A percentile compares a stretch with the other conserved stretches of the same genome.
These are phyloP conservation scores for Yarrowia bubula DNA, from an alignment of 805 yeast species.

Conservation along the genomic window DNA sequence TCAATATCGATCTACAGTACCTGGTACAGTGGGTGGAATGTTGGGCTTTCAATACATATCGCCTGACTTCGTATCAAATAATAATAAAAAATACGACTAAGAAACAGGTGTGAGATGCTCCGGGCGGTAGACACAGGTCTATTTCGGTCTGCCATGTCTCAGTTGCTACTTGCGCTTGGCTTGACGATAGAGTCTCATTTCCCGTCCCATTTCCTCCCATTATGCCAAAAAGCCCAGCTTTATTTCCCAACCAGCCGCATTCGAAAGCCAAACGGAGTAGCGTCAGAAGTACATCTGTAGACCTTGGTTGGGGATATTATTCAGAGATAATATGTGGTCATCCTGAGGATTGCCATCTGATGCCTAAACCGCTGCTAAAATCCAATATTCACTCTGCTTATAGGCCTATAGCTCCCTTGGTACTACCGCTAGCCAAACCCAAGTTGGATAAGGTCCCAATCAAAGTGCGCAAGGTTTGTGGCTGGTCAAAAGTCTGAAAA, in stretches of 20 bases:
- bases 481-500: slow-evolving; percentile 2
- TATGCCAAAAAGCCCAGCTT: not conserved
- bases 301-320: not conserved
- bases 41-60: no score
- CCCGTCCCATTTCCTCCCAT: not conserved
- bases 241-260: slow-evolving; percentile 15
- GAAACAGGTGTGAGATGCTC: not conserved
- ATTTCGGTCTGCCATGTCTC: not conserved
- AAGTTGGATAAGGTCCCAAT: slow-evolving; percentile 13
- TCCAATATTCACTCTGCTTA: not conserved
- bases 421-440: not conserved
- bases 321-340: not conserved
- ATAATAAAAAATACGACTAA: not conserved
- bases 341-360: not conserved
- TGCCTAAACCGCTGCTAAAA: not conserved
- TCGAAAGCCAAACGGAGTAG: slow-evolving; percentile 1
- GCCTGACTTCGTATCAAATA: slow-evolving; percentile 5
- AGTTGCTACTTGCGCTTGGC: not conserved
- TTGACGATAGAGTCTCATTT: not conserved
- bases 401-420: not conserved
- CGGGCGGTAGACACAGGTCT: not conserved
- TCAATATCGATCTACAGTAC: not conserved
- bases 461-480: slow-evolving; percentile 1
- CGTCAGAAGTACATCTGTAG: not conserved
- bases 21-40: no score